Evolutionary conservation across 139 green algal species (phyloP).

Genomic region (Picochlorum sp.): DNA sequence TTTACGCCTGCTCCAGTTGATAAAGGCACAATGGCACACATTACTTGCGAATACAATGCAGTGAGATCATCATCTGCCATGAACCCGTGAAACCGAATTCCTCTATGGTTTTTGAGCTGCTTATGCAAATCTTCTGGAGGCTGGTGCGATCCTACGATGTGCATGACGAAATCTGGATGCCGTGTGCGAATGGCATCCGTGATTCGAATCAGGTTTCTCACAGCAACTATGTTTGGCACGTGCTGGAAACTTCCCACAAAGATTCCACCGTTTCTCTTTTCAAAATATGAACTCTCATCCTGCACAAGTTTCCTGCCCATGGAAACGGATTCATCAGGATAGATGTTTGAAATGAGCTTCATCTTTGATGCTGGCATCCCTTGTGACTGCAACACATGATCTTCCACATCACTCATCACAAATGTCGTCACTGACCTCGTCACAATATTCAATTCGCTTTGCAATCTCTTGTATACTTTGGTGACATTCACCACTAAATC

Average conservation of each 20-base stretch:
- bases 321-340: neutral
- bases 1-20: conserved; percentile 22
- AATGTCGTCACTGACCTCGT: too few relatives aligned
- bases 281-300: neutral
- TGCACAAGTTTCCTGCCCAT: too few relatives aligned
- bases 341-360: neutral
- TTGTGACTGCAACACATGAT: neutral
- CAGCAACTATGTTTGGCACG: neutral
- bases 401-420: too few relatives aligned
- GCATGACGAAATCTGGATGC: neutral
- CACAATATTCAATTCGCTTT: too few relatives aligned
- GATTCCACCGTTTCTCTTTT: neutral
- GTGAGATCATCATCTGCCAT: conserved; percentile 4
- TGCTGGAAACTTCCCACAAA: conserved; percentile 2
- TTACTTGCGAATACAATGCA: conserved; percentile 3
- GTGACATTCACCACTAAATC: too few relatives aligned
- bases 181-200: neutral
- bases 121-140: neutral
- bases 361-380: neutral
- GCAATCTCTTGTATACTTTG: too few relatives aligned
- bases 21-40: conserved; percentile 14
- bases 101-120: neutral
- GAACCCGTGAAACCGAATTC: neutral
- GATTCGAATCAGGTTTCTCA: neutral
- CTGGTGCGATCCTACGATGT: neutral